Base-by-base conservation (phyloP, 164 flowering plant genomes). In the Berberis vulgaris region DNA sequence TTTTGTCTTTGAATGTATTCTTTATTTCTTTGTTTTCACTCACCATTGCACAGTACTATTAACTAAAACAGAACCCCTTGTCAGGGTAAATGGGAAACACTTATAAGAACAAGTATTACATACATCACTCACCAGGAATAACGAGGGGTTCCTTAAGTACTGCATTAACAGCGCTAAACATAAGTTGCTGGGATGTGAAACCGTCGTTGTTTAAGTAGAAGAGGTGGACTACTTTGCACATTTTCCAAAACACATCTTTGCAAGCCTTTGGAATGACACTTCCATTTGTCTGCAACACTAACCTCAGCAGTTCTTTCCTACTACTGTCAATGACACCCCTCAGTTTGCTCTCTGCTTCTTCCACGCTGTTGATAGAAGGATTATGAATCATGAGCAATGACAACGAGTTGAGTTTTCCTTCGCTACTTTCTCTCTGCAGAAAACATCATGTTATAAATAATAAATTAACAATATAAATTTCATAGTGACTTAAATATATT, bases 161-260 rank as follows among this genome's bases (percentile, higher is more conserved):
- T 1, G 70, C 76, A 4, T 82, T 82, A 7, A 83, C 90, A 63
- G 67, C 72, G 50, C 50, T 45, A 41, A 73, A 47, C 84, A 90
- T 68, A 41, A 79, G 85, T 10, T 80, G 43, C 38, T 65, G 60
- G 8, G 84, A 77, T 13, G 82, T 78, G 69, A 84, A 90, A 10
- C 97, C 96, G 57, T 93, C 97, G 63, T 78, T 79, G 50, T 73
- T 81, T 73, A 50, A 66, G 79, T 88, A 90, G 65, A 94, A 94
- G 0, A 78, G 70, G 70, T 91, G 81, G 70, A 86, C 26, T 46
- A 88, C 78, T 68, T 73, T 77, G 73, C 76, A 71, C 91, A 84
- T 88, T 13, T 80, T 85, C 97, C 93, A 91, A 60, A 94, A 89
- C 66, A 84, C 50, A 65, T 91, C 84, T 80, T 81, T 91, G 88